phyloP scores from a whole-genome alignment of 164 flowering plant genomes.

The Amborella trichopoda region DNA sequence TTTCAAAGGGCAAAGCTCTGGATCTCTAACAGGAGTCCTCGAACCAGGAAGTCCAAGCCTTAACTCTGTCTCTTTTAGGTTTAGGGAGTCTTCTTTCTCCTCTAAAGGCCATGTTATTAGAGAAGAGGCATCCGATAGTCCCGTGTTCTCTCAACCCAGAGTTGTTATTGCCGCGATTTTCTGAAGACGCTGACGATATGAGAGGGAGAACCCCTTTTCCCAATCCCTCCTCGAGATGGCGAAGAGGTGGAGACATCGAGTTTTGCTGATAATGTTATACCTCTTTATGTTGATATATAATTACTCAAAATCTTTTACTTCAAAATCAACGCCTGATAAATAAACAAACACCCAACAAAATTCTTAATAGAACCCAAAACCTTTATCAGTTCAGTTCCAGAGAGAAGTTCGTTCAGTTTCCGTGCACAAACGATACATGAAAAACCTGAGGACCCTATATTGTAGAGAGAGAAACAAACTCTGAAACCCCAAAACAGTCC shows the following conservation, averaged over 20 bases:
- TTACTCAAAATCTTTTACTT: no score
- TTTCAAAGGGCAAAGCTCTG: conserved; percentile 30
- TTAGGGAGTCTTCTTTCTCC: conserved; percentile 35
- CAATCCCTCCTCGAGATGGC: conserved; percentile 43
- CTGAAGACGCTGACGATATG: conserved; percentile 35
- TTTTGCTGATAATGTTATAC: no score
- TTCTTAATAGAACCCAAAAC: no score
- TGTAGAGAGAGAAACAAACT: no score
- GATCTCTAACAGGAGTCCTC: conserved; percentile 58
- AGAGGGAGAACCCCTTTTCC: conserved; percentile 25
- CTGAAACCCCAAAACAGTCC: no score
- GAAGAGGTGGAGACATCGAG: conserved; percentile 33
- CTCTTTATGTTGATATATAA: no score
- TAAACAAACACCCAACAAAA: no score
- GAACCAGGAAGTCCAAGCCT: conserved; percentile 97
- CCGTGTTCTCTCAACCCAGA: conserved; percentile 57
- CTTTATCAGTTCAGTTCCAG: no score
- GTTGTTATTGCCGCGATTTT: conserved; percentile 26
- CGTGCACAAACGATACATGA: no score
- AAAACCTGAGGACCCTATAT: no score
- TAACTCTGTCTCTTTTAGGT: conserved; percentile 79
- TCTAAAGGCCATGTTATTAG: conserved; percentile 33
- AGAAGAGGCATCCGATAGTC: conserved; percentile 72
- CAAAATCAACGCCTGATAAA: no score
- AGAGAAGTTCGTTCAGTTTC: no score